Evolutionary conservation across 768 basidiomycete genomes (phyloP).

Genomic region (Suillus decipiens): DNA sequence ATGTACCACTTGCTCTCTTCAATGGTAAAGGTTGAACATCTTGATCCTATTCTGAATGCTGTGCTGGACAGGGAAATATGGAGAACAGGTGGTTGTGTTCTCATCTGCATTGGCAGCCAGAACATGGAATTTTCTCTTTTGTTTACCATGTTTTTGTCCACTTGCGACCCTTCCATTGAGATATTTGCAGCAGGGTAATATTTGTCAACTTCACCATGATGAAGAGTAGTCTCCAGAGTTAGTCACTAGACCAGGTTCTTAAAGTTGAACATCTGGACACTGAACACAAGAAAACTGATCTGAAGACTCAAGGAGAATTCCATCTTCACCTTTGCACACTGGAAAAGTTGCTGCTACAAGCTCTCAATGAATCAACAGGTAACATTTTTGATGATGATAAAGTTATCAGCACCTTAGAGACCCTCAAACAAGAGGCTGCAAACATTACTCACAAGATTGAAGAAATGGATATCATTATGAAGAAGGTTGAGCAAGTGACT

Average conservation of each 20-base stretch:
- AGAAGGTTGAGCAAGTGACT: constrained; percentile 94
- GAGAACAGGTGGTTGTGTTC: constrained; percentile 93
- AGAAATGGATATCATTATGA: constrained; percentile 95
- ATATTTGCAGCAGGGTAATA: constrained; percentile 96
- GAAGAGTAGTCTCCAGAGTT: constrained; percentile 95
- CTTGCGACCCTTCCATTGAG: constrained; percentile 94
- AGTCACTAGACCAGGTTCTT: constrained; percentile 95
- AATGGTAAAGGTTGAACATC: constrained; percentile 97
- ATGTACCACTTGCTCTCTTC: constrained; percentile 96
- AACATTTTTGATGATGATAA: constrained; percentile 99
- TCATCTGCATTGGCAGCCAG: constrained; percentile 94
- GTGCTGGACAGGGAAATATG: constrained; percentile 97
- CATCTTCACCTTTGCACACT: constrained; percentile 89
- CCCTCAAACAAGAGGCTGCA: constrained; percentile 92
- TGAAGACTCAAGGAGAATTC: constrained; percentile 99
- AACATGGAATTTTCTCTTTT: constrained; percentile 99
- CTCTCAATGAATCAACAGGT: constrained; percentile 93
- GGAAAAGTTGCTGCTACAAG: constrained; percentile 90
- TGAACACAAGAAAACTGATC: constrained; percentile 91
- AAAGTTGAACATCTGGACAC: constrained; percentile 97
- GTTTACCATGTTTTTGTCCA: constrained; percentile 99
- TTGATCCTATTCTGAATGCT: constrained; percentile 96
- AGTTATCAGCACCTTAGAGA: constrained; percentile 95
- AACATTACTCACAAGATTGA: constrained; percentile 95
- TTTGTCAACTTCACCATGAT: constrained; percentile 99